Conservation (phyloP, 2,329 filamentous ascomycete genomes). For the Fusarium sp. region DNA sequence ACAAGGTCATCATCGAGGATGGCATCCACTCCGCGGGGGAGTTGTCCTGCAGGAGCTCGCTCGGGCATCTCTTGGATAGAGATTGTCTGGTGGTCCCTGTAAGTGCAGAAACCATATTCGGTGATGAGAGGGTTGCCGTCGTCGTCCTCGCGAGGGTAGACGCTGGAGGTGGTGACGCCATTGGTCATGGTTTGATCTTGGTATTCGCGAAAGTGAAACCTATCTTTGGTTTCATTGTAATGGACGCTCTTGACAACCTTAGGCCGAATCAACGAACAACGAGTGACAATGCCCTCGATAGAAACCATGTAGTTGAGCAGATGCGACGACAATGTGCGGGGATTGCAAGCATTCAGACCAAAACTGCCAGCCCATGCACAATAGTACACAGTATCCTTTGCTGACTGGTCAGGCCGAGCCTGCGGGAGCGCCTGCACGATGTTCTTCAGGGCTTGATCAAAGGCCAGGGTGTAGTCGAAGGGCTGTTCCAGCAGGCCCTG, state of each 20-base stretch:
- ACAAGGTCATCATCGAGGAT: conserved; percentile 97
- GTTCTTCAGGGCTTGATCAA: conserved; percentile 90
- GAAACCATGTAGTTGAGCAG: conserved; percentile 98
- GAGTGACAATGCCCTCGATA: conserved; percentile 96
- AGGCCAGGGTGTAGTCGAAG: conserved; percentile 89
- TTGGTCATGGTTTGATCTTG: conserved; percentile 98
- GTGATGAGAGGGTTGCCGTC: conserved; percentile 92
- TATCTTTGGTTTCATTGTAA: conserved; percentile 88
- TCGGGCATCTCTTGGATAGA: conserved; percentile 99
- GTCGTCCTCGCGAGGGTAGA: conserved; percentile 94
- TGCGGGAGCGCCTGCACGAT: conserved; percentile 85
- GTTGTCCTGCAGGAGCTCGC: conserved; percentile 91
- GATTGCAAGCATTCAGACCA: conserved; percentile 94
- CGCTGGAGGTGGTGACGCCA: conserved; percentile 87
- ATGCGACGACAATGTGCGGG: conserved; percentile 87
- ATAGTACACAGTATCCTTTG: conserved; percentile 88
- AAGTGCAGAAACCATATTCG: conserved; percentile 95
- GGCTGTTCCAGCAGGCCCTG: conserved; percentile 82
- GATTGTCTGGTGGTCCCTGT: conserved; percentile 96
- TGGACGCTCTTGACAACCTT: conserved; percentile 99
- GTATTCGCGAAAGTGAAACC: conserved; percentile 91
- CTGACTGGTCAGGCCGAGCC: conserved; percentile 79
- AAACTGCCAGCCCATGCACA: conserved; percentile 98
- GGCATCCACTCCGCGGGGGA: conserved; percentile 95
- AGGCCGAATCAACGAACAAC: conserved; percentile 92